Evolutionary conservation across 805 yeast genomes (phyloP), one percentile per base, ranked within the genome.

Genomic region (Hanseniaspora lachancei): DNA sequence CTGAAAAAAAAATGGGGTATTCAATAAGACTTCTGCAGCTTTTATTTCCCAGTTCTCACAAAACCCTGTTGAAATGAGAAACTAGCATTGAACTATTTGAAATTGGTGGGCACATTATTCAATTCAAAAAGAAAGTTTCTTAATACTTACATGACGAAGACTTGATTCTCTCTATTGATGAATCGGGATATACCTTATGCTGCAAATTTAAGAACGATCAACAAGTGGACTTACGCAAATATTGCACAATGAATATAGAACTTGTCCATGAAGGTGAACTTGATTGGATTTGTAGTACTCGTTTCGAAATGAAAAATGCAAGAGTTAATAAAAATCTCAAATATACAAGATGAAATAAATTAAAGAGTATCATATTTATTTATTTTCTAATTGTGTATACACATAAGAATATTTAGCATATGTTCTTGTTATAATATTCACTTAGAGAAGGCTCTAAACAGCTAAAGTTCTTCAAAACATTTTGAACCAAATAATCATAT

Each of bases 381-480:
- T 3, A n/a, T 32, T 38, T 23, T 48, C 15, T 32, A 46, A n/a
- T 9, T 32, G 12, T 20, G n/a, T 29, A 24, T 24, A n/a, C 13
- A 49, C 21, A 20, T 21, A 20, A 29, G 24, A 15, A 15, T 50
- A 20, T 21, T 34, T 41, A 21, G 21, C 40, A 49, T 13, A 49
- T 23, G 40, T 52, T 38, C 38, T 46, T 43, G 58, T 62, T 62
- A 61, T 63, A 70, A 61, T 72, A 70, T 62, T 66, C 70, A 65
- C 63, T 66, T 64, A 68, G 66, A 57, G 62, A 71, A 60, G 64
- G 72, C 63, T 60, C 76, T 61, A 67, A 65, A 61, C 62, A 73
- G 44, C 70, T 68, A 61, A 73, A 75, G 58, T 73, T 69, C 35
- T 72, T 70, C 42, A 74, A 70, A 36, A 76, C 77, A 53, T 74